phyloP scores from a whole-genome alignment of 768 basidiomycete species.

The Tephrocybe sp. region DNA sequence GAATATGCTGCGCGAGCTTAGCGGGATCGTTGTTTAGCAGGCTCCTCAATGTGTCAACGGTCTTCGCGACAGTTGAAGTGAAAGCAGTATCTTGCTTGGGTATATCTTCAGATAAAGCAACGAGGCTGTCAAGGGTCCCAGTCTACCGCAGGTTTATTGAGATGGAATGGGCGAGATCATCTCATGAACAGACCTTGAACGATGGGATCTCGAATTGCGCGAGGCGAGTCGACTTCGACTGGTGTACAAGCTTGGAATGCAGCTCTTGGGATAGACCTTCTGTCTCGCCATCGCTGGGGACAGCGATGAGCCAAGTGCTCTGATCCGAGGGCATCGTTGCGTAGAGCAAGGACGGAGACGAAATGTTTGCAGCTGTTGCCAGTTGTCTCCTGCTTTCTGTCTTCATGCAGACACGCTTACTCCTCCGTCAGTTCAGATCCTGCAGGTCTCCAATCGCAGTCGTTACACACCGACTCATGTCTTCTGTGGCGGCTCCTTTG shows the following conservation, averaged over 20 bases:
- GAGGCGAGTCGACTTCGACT: conserved; percentile 55
- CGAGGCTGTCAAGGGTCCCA: conserved; percentile 88
- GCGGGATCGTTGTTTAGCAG: conserved; percentile 85
- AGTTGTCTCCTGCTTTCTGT: background rate
- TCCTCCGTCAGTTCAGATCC: conserved; percentile 2
- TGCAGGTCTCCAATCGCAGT: conserved; percentile 6
- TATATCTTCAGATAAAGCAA: conserved; percentile 87
- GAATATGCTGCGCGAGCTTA: conserved; percentile 72
- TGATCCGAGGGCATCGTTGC: conserved; percentile 88
- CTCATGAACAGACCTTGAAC: conserved; percentile 71
- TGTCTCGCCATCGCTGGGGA: conserved; percentile 85
- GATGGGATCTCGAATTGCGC: conserved; percentile 75
- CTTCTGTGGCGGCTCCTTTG: conserved; percentile 42
- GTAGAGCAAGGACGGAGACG: conserved; percentile 15
- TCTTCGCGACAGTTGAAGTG: conserved; percentile 86
- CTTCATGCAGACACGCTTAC: conserved; percentile 7
- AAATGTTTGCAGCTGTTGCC: conserved; percentile 22
- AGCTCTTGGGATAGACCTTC: conserved; percentile 73
- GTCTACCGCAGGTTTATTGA: conserved; percentile 52
- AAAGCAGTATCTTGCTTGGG: conserved; percentile 91
- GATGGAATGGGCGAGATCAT: conserved; percentile 2
- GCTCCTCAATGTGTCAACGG: conserved; percentile 90
- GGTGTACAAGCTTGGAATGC: conserved; percentile 57
- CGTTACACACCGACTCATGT: conserved; percentile 30
- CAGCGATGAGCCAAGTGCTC: conserved; percentile 89